These are phyloP conservation scores for Picea mariana DNA, from an alignment of 83 land plant genomes.

Conservation along the genomic window DNA sequence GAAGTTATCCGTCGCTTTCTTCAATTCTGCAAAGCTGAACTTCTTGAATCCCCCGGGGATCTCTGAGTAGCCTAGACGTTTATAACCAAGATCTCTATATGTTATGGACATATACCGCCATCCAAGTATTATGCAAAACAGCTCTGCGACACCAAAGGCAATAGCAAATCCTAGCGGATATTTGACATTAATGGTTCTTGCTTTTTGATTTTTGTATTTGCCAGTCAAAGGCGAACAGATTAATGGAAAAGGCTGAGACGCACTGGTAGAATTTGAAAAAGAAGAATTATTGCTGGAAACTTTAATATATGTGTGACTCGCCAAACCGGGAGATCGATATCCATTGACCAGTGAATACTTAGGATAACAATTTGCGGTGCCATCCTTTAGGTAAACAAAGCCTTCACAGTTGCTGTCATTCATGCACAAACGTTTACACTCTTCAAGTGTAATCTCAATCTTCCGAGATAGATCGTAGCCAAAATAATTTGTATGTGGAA, in stretches of 20 bases:
- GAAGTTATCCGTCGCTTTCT: constrained; percentile 50
- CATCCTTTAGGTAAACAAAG: background rate
- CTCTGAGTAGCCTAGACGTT: constrained; percentile 22
- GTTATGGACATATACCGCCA: constrained; percentile 30
- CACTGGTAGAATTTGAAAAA: background rate
- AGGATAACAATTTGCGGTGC: background rate
- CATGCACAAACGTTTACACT: background rate
- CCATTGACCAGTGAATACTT: too few relatives aligned
- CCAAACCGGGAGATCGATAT: background rate
- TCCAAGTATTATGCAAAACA: constrained; percentile 19
- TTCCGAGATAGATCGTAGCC: too few relatives aligned
- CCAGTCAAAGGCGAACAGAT: background rate
- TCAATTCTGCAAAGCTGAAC: constrained; percentile 38
- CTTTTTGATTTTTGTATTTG: background rate
- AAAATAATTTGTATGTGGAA: too few relatives aligned
- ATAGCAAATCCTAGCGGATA: too few relatives aligned
- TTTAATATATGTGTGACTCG: background rate
- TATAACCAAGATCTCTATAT: background rate
- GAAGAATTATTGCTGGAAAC: constrained; percentile 1
- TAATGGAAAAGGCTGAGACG: background rate
- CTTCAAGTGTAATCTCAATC: too few relatives aligned
- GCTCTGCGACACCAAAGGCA: constrained; percentile 30
- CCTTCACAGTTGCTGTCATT: background rate
- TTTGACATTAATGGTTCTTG: background rate
- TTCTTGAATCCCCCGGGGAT: constrained; percentile 27